A percentile compares a stretch with the other conserved stretches of the same genome.
Conservation (phyloP, 225 moss, liverwort and hornwort genomes). For the Takakia lepidozioides region DNA sequence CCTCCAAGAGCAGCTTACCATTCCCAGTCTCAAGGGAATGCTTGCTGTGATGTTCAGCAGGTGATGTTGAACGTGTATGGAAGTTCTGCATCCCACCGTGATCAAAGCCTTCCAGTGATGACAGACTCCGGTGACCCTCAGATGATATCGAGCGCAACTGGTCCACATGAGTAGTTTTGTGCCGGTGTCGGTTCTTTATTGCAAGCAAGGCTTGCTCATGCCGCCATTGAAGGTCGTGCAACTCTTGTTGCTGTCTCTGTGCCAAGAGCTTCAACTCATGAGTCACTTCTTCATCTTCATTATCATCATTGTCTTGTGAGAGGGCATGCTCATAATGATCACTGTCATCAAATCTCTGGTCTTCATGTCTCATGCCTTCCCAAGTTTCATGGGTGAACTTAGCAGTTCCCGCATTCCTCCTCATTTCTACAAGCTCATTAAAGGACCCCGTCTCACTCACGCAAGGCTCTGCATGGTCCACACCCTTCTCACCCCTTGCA, state of each 20-base stretch:
- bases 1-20: constrained; percentile 4
- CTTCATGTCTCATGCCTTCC: constrained; percentile 12
- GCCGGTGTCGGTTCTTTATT: constrained; percentile 10
- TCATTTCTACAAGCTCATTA: constrained; percentile 25
- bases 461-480: neutral
- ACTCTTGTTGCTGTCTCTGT: constrained; percentile 14
- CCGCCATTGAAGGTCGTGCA: constrained; percentile 18
- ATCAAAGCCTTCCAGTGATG: neutral
- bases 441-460: constrained; percentile 7
- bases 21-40: neutral
- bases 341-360: constrained; percentile 11
- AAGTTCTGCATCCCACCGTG: neutral
- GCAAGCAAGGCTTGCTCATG: constrained; percentile 22
- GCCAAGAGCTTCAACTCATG: constrained; percentile 15
- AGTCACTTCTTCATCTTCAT: constrained; percentile 7
- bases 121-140: neutral
- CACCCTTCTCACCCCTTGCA: neutral
- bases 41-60: neutral
- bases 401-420: constrained; percentile 11
- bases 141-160: neutral
- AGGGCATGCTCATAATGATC: constrained; percentile 8
- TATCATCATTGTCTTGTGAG: constrained; percentile 5
- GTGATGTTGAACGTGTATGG: neutral
- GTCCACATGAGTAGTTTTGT: neutral
- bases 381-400: constrained; percentile 14